phyloP scores from a whole-genome alignment of 1,284 basidiomycete species.

The Agroathelia rolfsii region DNA sequence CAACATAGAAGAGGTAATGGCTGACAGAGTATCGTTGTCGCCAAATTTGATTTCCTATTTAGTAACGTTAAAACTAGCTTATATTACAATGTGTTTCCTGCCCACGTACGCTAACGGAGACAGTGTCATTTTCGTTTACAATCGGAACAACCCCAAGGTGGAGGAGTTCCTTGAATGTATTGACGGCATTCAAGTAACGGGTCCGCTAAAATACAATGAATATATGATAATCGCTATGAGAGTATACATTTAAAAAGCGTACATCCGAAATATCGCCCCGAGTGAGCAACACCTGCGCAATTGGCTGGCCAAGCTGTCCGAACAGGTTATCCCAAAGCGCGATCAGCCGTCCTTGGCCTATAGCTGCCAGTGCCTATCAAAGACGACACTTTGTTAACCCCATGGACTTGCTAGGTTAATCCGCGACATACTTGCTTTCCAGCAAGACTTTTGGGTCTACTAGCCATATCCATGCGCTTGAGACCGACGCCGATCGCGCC shows the following conservation, averaged over 20 bases:
- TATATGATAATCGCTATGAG: slow-evolving; percentile 1
- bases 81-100: slow-evolving; percentile 1
- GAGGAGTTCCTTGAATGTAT: slow-evolving; percentile 83
- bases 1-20: slow-evolving; percentile 93
- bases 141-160: slow-evolving; percentile 89
- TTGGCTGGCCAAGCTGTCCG: slow-evolving; percentile 85
- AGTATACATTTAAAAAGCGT: no score
- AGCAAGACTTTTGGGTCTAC: slow-evolving; percentile 74
- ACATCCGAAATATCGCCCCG: slow-evolving; percentile 96
- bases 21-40: slow-evolving; percentile 96
- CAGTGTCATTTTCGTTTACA: slow-evolving; percentile 95
- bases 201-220: slow-evolving; percentile 50
- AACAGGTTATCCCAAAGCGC: slow-evolving; percentile 97
- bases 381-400: slow-evolving; percentile 10
- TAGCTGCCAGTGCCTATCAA: slow-evolving; percentile 82
- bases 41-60: slow-evolving; percentile 96
- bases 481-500: slow-evolving; percentile 95
- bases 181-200: slow-evolving; percentile 88
- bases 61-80: no score
- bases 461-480: slow-evolving; percentile 81
- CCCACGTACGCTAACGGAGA: slow-evolving; percentile 80
- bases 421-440: slow-evolving; percentile 69
- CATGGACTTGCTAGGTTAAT: neutral
- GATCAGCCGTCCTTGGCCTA: slow-evolving; percentile 93
- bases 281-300: slow-evolving; percentile 91